phyloP scores from a whole-genome alignment of 2,329 filamentous ascomycete genomes.

The Nannizziopsis barbatae region DNA sequence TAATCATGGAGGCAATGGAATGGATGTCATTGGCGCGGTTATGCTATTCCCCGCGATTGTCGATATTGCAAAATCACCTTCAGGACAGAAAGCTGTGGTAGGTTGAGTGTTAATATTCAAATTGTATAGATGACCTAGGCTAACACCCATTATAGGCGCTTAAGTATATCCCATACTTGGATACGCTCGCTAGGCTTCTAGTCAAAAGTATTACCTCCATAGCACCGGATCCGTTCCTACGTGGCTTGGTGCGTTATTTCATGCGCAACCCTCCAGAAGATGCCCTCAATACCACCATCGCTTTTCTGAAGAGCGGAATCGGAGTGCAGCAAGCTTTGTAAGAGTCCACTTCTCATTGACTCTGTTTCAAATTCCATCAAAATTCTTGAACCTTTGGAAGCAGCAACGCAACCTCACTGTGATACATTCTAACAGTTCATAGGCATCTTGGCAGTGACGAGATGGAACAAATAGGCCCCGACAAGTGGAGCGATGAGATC shows the following conservation, averaged over 20 bases:
- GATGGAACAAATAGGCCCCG: conserved; percentile 45
- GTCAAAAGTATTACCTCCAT: conserved; percentile 35
- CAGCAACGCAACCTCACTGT: neutral
- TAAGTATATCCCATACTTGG: conserved; percentile 30
- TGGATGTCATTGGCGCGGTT: conserved; percentile 43
- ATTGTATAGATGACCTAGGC: neutral
- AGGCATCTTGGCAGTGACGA: conserved; percentile 49
- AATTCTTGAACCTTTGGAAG: neutral
- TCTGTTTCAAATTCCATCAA: neutral
- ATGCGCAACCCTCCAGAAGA: conserved; percentile 32
- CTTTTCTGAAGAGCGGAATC: conserved; percentile 39
- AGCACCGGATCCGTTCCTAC: conserved; percentile 33
- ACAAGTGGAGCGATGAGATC: conserved; percentile 48
- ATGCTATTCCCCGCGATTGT: conserved; percentile 64
- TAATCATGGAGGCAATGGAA: conserved; percentile 13
- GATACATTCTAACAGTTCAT: neutral
- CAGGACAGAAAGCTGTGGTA: conserved; percentile 44
- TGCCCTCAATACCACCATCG: conserved; percentile 39
- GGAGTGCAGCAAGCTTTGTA: conserved; percentile 47
- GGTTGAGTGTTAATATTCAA: conserved; percentile 8
- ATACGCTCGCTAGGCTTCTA: conserved; percentile 29
- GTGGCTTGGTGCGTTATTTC: conserved; percentile 32
- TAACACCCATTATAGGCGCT: conserved; percentile 19
- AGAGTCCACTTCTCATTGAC: conserved; percentile 12
- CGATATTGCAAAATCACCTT: conserved; percentile 55